phyloP scores from a whole-genome alignment of 495 filamentous ascomycete species.

The Aspergillus homomorphus region DNA sequence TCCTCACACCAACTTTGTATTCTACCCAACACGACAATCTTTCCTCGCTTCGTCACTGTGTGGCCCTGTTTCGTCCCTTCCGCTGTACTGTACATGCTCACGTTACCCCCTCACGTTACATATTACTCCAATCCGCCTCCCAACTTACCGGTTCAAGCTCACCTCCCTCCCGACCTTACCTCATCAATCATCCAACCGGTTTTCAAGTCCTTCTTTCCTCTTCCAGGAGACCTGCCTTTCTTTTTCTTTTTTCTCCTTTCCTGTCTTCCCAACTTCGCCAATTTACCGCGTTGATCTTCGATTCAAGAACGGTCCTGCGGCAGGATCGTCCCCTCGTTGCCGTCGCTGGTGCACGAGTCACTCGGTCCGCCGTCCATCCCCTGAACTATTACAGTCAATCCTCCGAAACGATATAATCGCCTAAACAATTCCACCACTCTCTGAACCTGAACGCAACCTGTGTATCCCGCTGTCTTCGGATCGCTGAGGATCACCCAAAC shows the following conservation, averaged over 20 bases:
- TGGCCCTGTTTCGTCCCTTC: not conserved
- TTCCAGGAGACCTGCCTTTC: no score
- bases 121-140: constrained; percentile 1
- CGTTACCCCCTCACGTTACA: constrained; percentile 12
- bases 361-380: not conserved
- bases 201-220: not conserved
- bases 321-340: not conserved
- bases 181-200: constrained; percentile 5
- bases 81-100: not conserved
- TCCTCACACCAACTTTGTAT: not conserved
- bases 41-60: no score
- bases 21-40: no score
- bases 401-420: not conserved
- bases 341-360: not conserved
- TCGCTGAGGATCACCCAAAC: constrained; percentile 5
- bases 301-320: not conserved
- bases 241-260: not conserved
- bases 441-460: not conserved
- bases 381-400: not conserved
- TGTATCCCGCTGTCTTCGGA: not conserved
- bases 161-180: not conserved
- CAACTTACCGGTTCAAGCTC: not conserved
- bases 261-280: not conserved
- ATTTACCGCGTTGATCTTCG: not conserved
- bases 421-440: not conserved